phyloP scores from a whole-genome alignment of 177 flowering plant genomes.

The Vitis hybrid region DNA sequence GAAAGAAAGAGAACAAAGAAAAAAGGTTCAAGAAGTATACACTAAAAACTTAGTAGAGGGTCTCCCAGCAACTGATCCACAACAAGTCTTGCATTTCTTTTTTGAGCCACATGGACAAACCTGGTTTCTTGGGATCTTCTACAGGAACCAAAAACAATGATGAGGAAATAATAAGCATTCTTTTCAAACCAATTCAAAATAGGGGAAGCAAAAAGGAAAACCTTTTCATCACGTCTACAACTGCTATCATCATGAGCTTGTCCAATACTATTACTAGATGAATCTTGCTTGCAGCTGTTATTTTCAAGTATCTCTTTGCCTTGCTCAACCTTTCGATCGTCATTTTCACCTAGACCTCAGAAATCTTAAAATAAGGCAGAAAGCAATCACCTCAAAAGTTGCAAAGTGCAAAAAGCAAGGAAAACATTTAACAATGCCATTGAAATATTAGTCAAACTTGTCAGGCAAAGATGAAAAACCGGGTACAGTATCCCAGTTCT shows the following conservation, averaged over 20 bases:
- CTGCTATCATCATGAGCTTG: conserved; percentile 19
- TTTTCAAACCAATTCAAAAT: background rate
- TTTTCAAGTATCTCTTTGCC: conserved; percentile 14
- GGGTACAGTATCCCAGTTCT: too few relatives aligned
- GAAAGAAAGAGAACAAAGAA: background rate
- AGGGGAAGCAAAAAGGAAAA: conserved; percentile 11
- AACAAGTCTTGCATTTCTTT: conserved; percentile 86
- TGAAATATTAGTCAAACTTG: background rate
- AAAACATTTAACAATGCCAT: background rate
- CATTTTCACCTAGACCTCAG: conserved; percentile 26
- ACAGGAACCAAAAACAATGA: conserved; percentile 12
- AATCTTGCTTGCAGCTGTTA: conserved; percentile 13
- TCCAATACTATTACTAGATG: conserved; percentile 17
- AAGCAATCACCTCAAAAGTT: background rate
- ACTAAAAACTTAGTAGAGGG: conserved; percentile 38
- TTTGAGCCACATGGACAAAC: conserved; percentile 87
- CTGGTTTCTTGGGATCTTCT: conserved; percentile 77
- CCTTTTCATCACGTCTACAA: conserved; percentile 41
- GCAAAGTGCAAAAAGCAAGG: background rate
- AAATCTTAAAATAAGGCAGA: conserved; percentile 8
- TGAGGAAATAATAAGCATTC: background rate
- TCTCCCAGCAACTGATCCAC: conserved; percentile 57
- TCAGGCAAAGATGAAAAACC: background rate
- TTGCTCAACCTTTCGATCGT: conserved; percentile 27
- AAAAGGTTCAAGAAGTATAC: conserved; percentile 33